Base-by-base conservation (phyloP, 352 stramenopile genomes). In the Globisporangium alternatum region DNA sequence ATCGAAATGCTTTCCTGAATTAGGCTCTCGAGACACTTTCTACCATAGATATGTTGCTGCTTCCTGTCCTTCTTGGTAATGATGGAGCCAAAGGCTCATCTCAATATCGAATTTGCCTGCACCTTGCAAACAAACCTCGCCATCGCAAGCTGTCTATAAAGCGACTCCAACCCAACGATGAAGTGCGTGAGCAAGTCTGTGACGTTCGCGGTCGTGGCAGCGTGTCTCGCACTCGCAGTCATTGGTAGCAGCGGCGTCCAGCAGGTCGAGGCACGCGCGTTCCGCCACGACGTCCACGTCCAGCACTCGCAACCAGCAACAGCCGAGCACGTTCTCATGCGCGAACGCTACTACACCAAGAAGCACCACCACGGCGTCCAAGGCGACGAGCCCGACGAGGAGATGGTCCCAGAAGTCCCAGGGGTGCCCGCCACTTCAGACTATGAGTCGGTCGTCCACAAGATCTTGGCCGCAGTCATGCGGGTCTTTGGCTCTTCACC, bases 261-360 rank as follows among this genome's bases (percentile, higher is more conserved):
- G 35, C 47, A 48, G 39, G 31, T 28, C 4, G 21, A 57, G 5
- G 58, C 58, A 7, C 58, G 30, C 8, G 45, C 35, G 7, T 48
- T 64, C 6, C 58, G 58, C 31, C 45, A 41, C 17, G 45, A 57
- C 15, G 37, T 21, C 12, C 17, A 52, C 28, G 25, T 9, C 41
- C 30, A 54, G 25, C 12, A 17, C 13, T 35, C 22, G 15, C 35
- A 15, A 17, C 37, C 48, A 37, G 35, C 52, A 17, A 25, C n/a
- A 8, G 39, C 56, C 6, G 22, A 61, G 1, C 55, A 61, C 19
- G 30, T 61, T 28, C 22, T 31, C 13, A 5, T 52, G 25, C 39
- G 55, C 4, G 56, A 62, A 25, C 41, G 25, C 35, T 62, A 62
- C 56, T 44, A 62, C 25, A 17, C 56, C 28, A 43, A 53, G 25